These are phyloP conservation scores for Penicillium rolfsii DNA, from an alignment of 2,329 filamentous ascomycete species.

Conservation along the genomic window DNA sequence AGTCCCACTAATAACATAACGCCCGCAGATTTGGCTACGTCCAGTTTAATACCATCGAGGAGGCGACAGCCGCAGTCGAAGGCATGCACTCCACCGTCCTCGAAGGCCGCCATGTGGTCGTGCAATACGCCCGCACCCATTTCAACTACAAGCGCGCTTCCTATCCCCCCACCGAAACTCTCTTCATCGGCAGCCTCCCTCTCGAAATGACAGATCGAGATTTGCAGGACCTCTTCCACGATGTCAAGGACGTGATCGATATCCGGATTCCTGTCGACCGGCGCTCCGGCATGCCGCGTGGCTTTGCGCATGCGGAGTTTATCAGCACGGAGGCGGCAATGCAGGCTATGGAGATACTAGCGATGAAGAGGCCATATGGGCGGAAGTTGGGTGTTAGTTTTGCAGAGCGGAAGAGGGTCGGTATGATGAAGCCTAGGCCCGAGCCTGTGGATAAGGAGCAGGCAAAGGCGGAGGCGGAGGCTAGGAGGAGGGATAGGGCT, in stretches of 20 bases:
- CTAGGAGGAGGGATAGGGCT: constrained; percentile 4
- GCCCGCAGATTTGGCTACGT: constrained; percentile 66
- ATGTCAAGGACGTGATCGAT: constrained; percentile 70
- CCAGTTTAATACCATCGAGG: constrained; percentile 58
- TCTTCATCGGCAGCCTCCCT: constrained; percentile 85
- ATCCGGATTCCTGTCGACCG: constrained; percentile 83
- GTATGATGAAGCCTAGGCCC: constrained; percentile 8
- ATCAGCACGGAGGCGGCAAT: constrained; percentile 66
- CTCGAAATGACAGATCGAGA: constrained; percentile 85
- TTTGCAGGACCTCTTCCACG: constrained; percentile 74
- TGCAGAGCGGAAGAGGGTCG: constrained; percentile 37
- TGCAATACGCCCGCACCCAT: constrained; percentile 59
- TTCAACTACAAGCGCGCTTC: constrained; percentile 21
- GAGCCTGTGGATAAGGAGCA: constrained; percentile 4
- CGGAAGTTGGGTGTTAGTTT: constrained; percentile 69
- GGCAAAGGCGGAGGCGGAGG: background rate
- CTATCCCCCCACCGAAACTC: constrained; percentile 62
- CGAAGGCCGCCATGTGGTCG: constrained; percentile 66
- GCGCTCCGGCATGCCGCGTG: constrained; percentile 76
- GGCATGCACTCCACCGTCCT: constrained; percentile 63
- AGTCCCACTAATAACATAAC: background rate
- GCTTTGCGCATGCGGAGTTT: constrained; percentile 86
- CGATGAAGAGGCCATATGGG: constrained; percentile 64
- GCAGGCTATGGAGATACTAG: constrained; percentile 61
- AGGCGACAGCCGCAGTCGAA: constrained; percentile 60